These are phyloP conservation scores for Lactarius trivialis DNA, from an alignment of 768 basidiomycete genomes.

Conservation along the genomic window DNA sequence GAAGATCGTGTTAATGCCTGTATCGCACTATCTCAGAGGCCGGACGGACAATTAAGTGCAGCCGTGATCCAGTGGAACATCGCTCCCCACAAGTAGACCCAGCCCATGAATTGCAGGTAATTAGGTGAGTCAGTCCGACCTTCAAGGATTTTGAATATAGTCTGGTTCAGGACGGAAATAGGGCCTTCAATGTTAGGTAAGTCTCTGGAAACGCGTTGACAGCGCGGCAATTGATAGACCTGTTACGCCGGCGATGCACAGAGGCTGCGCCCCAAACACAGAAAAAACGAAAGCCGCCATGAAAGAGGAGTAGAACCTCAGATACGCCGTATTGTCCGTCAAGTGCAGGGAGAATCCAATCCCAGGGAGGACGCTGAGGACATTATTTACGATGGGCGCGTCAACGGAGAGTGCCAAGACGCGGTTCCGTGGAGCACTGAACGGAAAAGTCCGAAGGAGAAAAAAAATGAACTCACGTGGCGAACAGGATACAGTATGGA, in stretches of 20 bases:
- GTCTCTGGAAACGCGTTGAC: not conserved
- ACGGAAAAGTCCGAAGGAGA: not conserved
- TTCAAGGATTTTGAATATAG: slow-evolving; percentile 70
- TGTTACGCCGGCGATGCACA: slow-evolving; percentile 89
- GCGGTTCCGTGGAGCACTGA: not conserved
- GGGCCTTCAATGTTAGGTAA: slow-evolving; percentile 47
- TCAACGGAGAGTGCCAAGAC: not conserved
- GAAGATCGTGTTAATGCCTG: slow-evolving; percentile 22
- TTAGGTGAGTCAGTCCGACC: slow-evolving; percentile 51
- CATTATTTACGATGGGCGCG: not conserved
- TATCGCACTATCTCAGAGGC: not conserved
- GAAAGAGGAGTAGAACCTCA: slow-evolving; percentile 80
- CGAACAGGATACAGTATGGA: slow-evolving; percentile 86
- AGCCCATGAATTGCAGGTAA: slow-evolving; percentile 84
- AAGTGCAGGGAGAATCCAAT: slow-evolving; percentile 89
- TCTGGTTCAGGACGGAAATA: slow-evolving; percentile 90
- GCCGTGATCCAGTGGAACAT: slow-evolving; percentile 83
- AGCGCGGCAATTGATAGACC: slow-evolving; percentile 35
- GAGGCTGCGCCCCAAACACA: slow-evolving; percentile 81
- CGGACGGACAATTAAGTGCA: slow-evolving; percentile 54
- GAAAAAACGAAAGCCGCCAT: slow-evolving; percentile 88
- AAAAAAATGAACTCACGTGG: slow-evolving; percentile 50
- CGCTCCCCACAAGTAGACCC: slow-evolving; percentile 90
- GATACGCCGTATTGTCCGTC: slow-evolving; percentile 86
- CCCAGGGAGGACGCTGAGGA: slow-evolving; percentile 69